Percentiles rank a stretch among this genome's conserved stretches.
Evolutionary conservation across 1,284 basidiomycete species (phyloP).

Genomic region (Fomitiporia mediterranea): DNA sequence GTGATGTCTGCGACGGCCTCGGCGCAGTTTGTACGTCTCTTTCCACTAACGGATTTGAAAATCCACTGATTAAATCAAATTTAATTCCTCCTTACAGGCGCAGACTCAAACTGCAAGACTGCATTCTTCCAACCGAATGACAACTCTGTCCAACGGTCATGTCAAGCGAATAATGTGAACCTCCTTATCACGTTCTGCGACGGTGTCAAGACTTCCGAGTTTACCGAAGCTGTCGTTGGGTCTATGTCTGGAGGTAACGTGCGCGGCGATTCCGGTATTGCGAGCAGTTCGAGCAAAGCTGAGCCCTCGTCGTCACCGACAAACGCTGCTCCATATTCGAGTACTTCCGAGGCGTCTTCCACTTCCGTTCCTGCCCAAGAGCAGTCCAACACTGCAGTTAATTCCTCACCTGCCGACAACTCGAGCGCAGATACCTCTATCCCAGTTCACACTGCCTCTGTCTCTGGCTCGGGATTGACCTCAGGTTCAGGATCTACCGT

Average conservation of each 20-base stretch:
- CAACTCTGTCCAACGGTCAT: conserved; percentile 38
- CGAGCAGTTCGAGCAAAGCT: not conserved
- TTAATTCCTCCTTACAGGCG: conserved; percentile 25
- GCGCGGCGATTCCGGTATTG: not conserved
- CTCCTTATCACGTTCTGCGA: conserved; percentile 21
- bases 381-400: too few species aligned
- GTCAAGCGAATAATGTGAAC: conserved; percentile 26
- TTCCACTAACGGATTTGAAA: not conserved
- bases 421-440: not conserved
- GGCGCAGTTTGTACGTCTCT: conserved; percentile 30
- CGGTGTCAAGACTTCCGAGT: conserved; percentile 5
- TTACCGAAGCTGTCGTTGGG: conserved; percentile 12
- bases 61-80: conserved; percentile 4
- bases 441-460: conserved; percentile 1
- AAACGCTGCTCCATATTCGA: not conserved
- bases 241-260: conserved; percentile 10
- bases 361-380: conserved; percentile 1
- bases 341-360: not conserved
- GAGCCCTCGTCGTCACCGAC: not conserved
- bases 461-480: not conserved
- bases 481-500: not conserved
- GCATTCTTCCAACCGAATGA: conserved; percentile 40
- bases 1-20: conserved; percentile 29
- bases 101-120: conserved; percentile 27
- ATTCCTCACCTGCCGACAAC: too few species aligned